A percentile compares a stretch with the other conserved stretches of the same genome.
Conservation (phyloP, 2,329 filamentous ascomycete genomes). For the Alternaria gansuensis region DNA sequence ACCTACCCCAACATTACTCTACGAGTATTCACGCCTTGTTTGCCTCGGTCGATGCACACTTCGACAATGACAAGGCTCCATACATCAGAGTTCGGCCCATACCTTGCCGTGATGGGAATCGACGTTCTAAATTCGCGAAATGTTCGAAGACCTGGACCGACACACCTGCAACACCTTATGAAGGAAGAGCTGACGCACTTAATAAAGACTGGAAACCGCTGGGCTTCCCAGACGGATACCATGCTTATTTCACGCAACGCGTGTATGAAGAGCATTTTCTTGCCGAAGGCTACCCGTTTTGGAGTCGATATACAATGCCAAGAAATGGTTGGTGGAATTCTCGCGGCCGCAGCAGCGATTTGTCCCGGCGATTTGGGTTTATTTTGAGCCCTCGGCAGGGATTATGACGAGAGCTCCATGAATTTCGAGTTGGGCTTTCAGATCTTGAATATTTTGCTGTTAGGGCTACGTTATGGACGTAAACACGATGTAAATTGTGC, state of each 20-base stretch:
- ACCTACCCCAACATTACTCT: neutral
- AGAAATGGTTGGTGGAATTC: neutral
- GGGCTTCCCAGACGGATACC: neutral
- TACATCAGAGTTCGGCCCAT: neutral
- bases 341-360: neutral
- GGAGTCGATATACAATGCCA: neutral
- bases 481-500: neutral
- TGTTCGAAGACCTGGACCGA: conserved; percentile 5
- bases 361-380: neutral
- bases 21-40: neutral
- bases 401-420: neutral
- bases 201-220: conserved; percentile 4
- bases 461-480: neutral
- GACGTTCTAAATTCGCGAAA: conserved; percentile 2
- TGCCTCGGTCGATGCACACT: neutral
- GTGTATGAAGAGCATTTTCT: conserved; percentile 3
- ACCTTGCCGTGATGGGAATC: neutral
- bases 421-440: neutral
- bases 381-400: neutral
- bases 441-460: neutral
- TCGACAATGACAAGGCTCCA: conserved; percentile 4
- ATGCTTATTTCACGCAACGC: conserved; percentile 2
- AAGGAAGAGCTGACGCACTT: conserved; percentile 1
- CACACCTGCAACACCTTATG: neutral
- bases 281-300: conserved; percentile 4